Evolutionary conservation across 257 asterid genomes (phyloP), one percentile per base, ranked within the genome.

Genomic region (Solanum piurae): DNA sequence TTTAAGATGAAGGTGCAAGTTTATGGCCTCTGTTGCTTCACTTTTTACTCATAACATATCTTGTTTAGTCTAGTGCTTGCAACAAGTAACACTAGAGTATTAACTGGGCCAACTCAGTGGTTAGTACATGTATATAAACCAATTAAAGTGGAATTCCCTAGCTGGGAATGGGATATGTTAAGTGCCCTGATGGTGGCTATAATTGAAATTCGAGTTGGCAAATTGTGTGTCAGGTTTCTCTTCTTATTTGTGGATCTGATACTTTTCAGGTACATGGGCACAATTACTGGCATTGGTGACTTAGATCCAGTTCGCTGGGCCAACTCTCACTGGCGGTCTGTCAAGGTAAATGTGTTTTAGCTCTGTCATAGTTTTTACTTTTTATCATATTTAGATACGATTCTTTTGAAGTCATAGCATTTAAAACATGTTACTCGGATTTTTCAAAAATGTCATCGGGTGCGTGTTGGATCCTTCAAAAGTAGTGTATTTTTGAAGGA

Each of bases 301-400:
- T 91, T 94, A 86, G 99, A 96, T 89, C 89, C 95, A 44, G 98
- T 93, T 87, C 98, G 99, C 87, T 96, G 99, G 99, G 91, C 95
- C 34, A 96, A 96, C 88, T 96, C 99, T 85, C 98, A 96, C 90
- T 96, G 99, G 99, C 95, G 98, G 64, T 96, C 99, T 71, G 98
- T 95, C 68, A 96, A 96, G 98, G 99, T 96, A 89, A 87, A 82
- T 38, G 29, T 89, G 21, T 60, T 10, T n/a, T 10, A 49, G 69
- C 71, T 46, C 18, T 29, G 5, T 49, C 68, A 80, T 77, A 7
- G 64, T 44, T 12, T 75, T 27, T 31, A 71, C 77, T 71, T 33
- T 2, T 44, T 79, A 79, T 16, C 38, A 79, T 44, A 27, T 16
- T 44, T 8, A 46, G 46, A 46, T 27, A 46, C 11, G 20, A 29